These are phyloP conservation scores for Pseudogymnoascus sp. DNA, from an alignment of 2,329 filamentous ascomycete species.

Conservation along the genomic window DNA sequence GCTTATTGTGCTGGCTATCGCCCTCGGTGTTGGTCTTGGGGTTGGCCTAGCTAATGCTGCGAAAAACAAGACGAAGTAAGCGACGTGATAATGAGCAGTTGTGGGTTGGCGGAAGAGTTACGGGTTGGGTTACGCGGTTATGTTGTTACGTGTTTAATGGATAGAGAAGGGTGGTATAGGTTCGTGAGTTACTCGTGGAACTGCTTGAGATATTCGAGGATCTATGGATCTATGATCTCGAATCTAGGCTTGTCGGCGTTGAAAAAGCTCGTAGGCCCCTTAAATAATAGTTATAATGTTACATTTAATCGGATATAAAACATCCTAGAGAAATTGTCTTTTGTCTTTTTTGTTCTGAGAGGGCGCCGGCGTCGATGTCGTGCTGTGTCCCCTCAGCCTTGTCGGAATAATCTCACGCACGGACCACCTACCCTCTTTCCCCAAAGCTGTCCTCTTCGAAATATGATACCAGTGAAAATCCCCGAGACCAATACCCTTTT, in stretches of 20 bases:
- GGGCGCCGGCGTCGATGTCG: not conserved
- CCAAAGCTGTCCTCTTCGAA: constrained; percentile 13
- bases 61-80: not conserved
- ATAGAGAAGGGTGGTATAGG: not conserved
- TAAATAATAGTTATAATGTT: not conserved
- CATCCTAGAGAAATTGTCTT: not conserved
- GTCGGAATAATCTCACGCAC: not conserved
- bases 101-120: not conserved
- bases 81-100: not conserved
- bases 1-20: constrained; percentile 48
- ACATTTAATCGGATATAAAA: not conserved
- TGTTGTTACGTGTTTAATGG: constrained; percentile 2
- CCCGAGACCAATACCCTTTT: not conserved
- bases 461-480: constrained; percentile 4
- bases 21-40: constrained; percentile 39
- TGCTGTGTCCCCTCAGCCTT: not conserved
- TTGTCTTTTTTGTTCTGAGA: not conserved
- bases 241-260: not conserved
- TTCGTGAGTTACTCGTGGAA: not conserved
- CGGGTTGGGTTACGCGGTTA: not conserved
- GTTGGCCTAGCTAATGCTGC: constrained; percentile 17
- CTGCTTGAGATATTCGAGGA: not conserved
- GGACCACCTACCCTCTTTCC: constrained; percentile 8
- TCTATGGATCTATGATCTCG: not conserved
- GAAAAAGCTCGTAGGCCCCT: not conserved